Evolutionary conservation across 1,139 yeast species (phyloP), one percentile per base, ranked within the genome.

Genomic region (Protomyces lactucae-debilis): DNA sequence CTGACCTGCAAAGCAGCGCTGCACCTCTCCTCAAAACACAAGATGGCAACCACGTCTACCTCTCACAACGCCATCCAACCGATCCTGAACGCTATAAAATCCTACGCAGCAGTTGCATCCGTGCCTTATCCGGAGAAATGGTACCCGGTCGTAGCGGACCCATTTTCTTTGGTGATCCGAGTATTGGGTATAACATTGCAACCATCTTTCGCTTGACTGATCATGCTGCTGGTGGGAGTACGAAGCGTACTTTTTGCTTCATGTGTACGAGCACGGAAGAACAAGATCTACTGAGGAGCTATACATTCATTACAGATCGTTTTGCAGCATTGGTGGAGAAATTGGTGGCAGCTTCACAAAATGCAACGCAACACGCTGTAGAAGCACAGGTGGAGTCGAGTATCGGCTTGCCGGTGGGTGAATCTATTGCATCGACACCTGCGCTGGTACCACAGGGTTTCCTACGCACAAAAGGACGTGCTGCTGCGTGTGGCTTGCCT

Each of bases 211-310:
- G 86, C 71, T 77, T 88, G 14, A 79, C 79, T 46, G 96, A 89
- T 73, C 76, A 79, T 28, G 82, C 84, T 63, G 92, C 96, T 0
- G 79, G 96, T 65, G 96, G 96, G 0, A 85, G 88, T 4, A 93
- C 87, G 70, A 76, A 96, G 65, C 82, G 88, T 66, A 88, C 87
- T 71, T 80, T 89, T 2, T 73, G 87, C 25, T 80, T 87, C 69
- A 59, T 59, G 63, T 86, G 64, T 37, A 54, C 64, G 36, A 35
- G 51, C n/a, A 36, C 64, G 12, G 52, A 46, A 16, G 59, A 54
- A 23, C 64, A 60, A 25, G 59, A 43, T 28, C 32, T 55, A 28
- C 21, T 54, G 51, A 54, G 54, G 57, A 40, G 52, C 45, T 60
- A 57, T 57, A 54, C 64, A 21, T 60, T 60, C 52, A 48, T 60